A percentile compares a stretch with the other conserved stretches of the same genome.
Conservation (phyloP, 2,329 filamentous ascomycete genomes). For the Colletotrichum australisinense region DNA sequence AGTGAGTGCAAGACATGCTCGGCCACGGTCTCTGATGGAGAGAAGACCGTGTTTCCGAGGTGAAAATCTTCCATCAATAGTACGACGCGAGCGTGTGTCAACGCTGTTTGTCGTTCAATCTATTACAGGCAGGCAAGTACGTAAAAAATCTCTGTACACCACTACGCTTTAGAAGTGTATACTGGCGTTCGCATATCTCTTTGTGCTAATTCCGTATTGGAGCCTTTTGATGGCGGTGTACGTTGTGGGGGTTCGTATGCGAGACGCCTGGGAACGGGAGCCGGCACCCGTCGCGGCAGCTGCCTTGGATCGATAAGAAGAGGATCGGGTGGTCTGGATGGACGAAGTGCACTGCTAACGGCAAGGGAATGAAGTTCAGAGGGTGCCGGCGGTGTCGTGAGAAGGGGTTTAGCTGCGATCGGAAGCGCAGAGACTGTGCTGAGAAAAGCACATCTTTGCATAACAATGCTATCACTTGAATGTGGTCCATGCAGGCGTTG, state of each 20-base stretch:
- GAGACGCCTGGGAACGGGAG: not conserved
- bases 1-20: too few relatives aligned
- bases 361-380: conserved; percentile 1
- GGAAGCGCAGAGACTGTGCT: conserved; percentile 35
- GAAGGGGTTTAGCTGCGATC: conserved; percentile 43
- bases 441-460: too few relatives aligned
- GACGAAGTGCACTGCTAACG: not conserved
- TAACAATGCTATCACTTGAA: not conserved
- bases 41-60: too few relatives aligned
- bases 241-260: conserved; percentile 32
- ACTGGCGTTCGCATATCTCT: too few relatives aligned
- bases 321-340: conserved; percentile 24
- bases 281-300: not conserved
- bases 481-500: not conserved
- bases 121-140: too few relatives aligned
- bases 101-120: too few relatives aligned
- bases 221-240: conserved; percentile 13
- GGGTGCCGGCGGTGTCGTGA: conserved; percentile 24
- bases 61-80: too few relatives aligned
- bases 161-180: too few relatives aligned
- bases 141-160: too few relatives aligned
- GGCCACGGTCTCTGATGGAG: too few relatives aligned
- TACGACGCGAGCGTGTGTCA: too few relatives aligned
- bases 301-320: conserved; percentile 19
- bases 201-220: too few relatives aligned